Evolutionary conservation across 805 yeast genomes (phyloP), one percentile per base, ranked within the genome.

Genomic region (Monosporozyma yasuniensis): DNA sequence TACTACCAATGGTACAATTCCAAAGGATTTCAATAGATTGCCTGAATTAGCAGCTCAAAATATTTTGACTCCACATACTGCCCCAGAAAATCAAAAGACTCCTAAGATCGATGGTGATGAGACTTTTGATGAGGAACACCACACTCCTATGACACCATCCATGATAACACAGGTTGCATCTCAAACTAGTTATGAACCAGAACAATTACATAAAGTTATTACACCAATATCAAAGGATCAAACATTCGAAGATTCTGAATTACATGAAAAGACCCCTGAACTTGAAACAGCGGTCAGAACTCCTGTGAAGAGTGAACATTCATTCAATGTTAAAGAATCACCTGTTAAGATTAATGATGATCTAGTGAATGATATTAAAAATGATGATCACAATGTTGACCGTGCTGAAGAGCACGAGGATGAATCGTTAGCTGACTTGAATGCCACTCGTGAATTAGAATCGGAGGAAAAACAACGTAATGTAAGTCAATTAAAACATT

Each of bases 1-100:
- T 11, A 34, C 25, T 19, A 16, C 30, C 9, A 41, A 35, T 25
- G 23, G 28, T 16, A 27, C 35, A 9, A 48, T 46, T 14, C 50
- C 51, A 37, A 49, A 45, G 16, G 43, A 47, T 19, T n/a, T 47
- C 8, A 38, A 47, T 32, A 47, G 25, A 18, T 22, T 47, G 22
- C 47, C 46, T 27, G 41, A 54, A 21, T 34, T 44, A 23, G 30
- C 50, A 19, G 38, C 38, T 14, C 55, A 56, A 16, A 64, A 63
- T 27, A 61, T 65, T 44, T 54, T 66, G 16, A 64, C 68, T 8
- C 67, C 67, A 7, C 50, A 56, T 48, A 48, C 47, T 27, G 50
- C 50, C 25, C 47, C 55, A 46, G 54, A 52, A 11, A 38, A 47
- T 19, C 47, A 53, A 38, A 46, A 50, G 44, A 53, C 57, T 7